A percentile compares a stretch with the other conserved stretches of the same genome.
These are phyloP conservation scores for Penicillium riverlandense DNA, from an alignment of 495 filamentous ascomycete genomes.

Conservation along the genomic window DNA sequence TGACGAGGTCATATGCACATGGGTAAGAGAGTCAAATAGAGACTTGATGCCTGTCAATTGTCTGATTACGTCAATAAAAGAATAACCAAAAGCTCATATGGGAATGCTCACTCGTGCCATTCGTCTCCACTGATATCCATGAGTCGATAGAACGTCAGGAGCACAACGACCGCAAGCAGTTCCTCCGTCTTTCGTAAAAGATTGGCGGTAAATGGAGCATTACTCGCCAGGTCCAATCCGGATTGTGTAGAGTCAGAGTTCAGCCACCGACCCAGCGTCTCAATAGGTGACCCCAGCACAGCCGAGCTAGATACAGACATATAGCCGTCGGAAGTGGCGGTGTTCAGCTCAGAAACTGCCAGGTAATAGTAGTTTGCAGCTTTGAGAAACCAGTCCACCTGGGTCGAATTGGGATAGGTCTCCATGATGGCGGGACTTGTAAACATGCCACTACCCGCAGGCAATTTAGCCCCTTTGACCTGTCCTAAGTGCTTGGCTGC, in stretches of 20 bases:
- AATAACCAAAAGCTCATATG: neutral
- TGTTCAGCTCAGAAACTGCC: conserved; percentile 22
- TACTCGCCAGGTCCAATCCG: neutral
- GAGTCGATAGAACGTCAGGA: conserved; percentile 28
- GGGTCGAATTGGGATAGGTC: conserved; percentile 27
- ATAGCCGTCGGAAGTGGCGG: conserved; percentile 24
- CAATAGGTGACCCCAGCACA: conserved; percentile 29
- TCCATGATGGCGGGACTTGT: conserved; percentile 30
- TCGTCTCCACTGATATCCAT: conserved; percentile 27
- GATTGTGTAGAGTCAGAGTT: conserved; percentile 4
- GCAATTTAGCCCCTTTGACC: conserved; percentile 25
- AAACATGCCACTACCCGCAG: conserved; percentile 15
- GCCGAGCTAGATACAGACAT: conserved; percentile 25
- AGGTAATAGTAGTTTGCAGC: conserved; percentile 38
- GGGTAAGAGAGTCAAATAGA: conserved; percentile 24
- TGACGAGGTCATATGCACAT: conserved; percentile 1
- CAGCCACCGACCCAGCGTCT: conserved; percentile 23
- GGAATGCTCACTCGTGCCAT: conserved; percentile 28
- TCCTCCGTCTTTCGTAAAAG: conserved; percentile 25
- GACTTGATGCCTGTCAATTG: conserved; percentile 24
- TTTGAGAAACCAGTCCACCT: conserved; percentile 38
- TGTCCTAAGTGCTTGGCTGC: conserved; percentile 35
- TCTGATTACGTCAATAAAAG: conserved; percentile 7
- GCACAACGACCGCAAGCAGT: conserved; percentile 17
- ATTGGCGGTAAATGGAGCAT: conserved; percentile 3